Evolutionary conservation across 208 protist species (phyloP).

Genomic region (Tritrichomonas foetus): DNA sequence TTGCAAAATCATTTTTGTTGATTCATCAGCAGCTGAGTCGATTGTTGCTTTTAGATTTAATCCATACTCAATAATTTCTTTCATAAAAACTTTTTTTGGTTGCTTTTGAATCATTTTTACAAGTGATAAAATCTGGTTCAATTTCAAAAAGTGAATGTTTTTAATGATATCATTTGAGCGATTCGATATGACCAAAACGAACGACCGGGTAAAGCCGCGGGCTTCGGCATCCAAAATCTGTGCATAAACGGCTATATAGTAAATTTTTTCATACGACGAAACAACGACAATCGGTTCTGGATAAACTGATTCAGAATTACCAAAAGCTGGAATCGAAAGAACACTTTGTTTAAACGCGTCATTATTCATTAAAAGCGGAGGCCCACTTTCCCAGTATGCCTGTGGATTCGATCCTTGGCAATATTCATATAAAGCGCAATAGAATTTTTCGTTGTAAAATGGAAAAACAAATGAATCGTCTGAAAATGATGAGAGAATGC

Average conservation of each 20-base stretch:
- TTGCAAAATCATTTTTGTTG: too few species aligned
- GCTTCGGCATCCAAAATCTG: neutral
- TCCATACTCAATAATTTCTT: neutral
- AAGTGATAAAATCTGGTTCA: neutral
- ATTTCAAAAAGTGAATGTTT: neutral
- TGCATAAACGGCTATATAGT: neutral
- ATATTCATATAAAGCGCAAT: neutral
- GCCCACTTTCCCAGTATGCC: neutral
- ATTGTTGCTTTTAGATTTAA: neutral
- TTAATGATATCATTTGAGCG: neutral
- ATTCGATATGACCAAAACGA: neutral
- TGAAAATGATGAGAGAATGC: too few species aligned
- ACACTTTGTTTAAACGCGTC: neutral
- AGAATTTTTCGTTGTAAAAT: too few species aligned
- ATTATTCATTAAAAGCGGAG: neutral
- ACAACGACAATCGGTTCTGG: neutral
- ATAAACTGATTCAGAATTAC: neutral
- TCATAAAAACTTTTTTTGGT: neutral
- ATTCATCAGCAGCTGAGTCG: too few species aligned
- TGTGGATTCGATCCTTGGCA: neutral
- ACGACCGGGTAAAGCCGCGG: neutral
- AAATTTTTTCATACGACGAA: neutral
- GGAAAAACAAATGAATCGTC: too few species aligned
- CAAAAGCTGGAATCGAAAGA: neutral
- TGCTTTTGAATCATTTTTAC: neutral